phyloP scores from a whole-genome alignment of 75 land plant species.

The Gnetum montanum region DNA sequence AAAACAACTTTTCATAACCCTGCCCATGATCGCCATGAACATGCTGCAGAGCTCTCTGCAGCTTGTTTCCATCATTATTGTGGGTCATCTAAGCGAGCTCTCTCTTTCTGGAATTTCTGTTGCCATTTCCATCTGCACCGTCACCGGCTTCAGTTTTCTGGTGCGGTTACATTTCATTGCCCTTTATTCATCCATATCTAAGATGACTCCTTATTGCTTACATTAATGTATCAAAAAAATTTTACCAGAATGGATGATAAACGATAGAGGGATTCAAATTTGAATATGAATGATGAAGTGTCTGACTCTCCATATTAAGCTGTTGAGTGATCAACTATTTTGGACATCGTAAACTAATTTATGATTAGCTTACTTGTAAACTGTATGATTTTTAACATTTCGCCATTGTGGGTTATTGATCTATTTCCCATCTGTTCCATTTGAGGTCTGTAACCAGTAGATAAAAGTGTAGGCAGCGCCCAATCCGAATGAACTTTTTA shows the following conservation, averaged over 20 bases:
- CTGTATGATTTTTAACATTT: background rate
- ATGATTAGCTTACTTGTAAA: background rate
- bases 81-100: slow-evolving; percentile 75
- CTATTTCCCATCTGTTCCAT: background rate
- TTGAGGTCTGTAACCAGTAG: background rate
- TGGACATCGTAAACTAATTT: background rate
- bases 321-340: background rate
- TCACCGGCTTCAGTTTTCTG: slow-evolving; percentile 64
- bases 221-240: background rate
- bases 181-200: background rate
- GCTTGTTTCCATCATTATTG: slow-evolving; percentile 59
- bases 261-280: background rate
- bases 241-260: slow-evolving; percentile 3
- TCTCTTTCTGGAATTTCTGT: slow-evolving; percentile 65
- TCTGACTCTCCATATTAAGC: background rate
- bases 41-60: too few relatives aligned
- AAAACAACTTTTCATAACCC: slow-evolving; percentile 34
- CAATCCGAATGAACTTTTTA: background rate
- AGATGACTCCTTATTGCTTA: too few relatives aligned
- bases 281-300: background rate
- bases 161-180: slow-evolving; percentile 17
- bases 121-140: slow-evolving; percentile 49
- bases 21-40: too few relatives aligned
- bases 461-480: background rate
- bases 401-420: background rate